Evolutionary conservation across 352 stramenopile species (phyloP).

Genomic region (Aphanomyces euteiches): DNA sequence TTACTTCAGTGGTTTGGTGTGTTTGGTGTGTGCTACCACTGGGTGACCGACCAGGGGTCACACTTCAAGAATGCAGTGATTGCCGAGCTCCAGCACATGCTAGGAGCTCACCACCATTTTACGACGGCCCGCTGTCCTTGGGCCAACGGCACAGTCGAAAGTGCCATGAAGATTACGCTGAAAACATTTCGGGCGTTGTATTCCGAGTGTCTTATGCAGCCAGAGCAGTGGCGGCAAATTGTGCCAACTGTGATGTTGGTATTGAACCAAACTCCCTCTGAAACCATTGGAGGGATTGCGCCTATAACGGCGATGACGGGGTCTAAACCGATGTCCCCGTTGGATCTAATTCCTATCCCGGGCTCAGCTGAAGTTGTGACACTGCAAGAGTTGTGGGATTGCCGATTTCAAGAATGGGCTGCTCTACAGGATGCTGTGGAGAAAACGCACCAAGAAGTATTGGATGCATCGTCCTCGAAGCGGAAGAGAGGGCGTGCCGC

Average conservation of each 20-base stretch:
- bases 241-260: slow-evolving; percentile 16
- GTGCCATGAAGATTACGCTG: slow-evolving; percentile 32
- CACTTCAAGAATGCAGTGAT: slow-evolving; percentile 42
- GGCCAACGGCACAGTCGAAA: slow-evolving; percentile 39
- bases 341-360: slow-evolving; percentile 5
- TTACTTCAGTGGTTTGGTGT: background rate
- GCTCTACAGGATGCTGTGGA: background rate
- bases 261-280: slow-evolving; percentile 9
- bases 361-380: background rate
- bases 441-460: background rate
- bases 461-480: background rate
- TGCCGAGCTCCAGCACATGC: slow-evolving; percentile 6
- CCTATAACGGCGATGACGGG: slow-evolving; percentile 12
- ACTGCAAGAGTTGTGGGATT: background rate
- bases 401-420: background rate
- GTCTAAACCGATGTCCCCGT: background rate
- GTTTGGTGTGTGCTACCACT: background rate
- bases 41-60: slow-evolving; percentile 9
- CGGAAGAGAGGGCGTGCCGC: background rate
- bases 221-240: slow-evolving; percentile 9
- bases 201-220: slow-evolving; percentile 9
- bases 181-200: slow-evolving; percentile 14
- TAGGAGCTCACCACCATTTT: slow-evolving; percentile 36
- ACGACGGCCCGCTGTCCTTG: slow-evolving; percentile 35
- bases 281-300: background rate